Evolutionary conservation across 495 filamentous ascomycete species (phyloP).

Genomic region (Xylaria sp.): DNA sequence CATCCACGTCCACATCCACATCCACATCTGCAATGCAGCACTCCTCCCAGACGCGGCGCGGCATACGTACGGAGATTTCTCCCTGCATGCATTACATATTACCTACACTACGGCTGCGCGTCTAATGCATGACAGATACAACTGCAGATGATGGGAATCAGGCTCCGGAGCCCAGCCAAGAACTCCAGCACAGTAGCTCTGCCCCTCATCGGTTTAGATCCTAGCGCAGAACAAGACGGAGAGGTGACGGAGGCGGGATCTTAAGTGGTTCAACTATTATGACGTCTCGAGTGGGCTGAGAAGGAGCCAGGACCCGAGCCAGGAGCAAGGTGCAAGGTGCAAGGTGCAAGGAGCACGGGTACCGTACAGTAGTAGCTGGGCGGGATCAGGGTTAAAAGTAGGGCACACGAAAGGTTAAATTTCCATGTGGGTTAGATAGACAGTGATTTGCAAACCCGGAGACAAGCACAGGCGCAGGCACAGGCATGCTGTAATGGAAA

Average conservation of each 20-base stretch:
- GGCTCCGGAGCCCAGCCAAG: conserved; percentile 25
- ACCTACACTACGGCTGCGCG: conserved; percentile 22
- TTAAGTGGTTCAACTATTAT: neutral
- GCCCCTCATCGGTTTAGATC: conserved; percentile 5
- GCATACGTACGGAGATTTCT: conserved; percentile 24
- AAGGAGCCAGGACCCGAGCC: neutral
- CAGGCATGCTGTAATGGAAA: neutral
- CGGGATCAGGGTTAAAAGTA: neutral
- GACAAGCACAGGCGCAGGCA: neutral
- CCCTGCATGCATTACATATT: conserved; percentile 27
- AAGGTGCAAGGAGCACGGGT: too few relatives aligned
- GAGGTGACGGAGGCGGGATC: neutral
- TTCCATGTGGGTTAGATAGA: conserved; percentile 26
- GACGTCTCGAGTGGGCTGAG: conserved; percentile 4
- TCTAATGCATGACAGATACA: conserved; percentile 22
- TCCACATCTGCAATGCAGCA: conserved; percentile 24
- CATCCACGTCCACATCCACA: conserved; percentile 15
- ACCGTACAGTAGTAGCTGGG: neutral
- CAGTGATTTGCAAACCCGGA: neutral
- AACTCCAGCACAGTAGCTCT: conserved; percentile 4
- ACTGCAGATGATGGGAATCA: conserved; percentile 22
- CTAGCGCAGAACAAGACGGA: conserved; percentile 9
- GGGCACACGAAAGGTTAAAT: neutral
- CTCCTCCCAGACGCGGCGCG: conserved; percentile 7
- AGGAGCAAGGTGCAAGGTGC: too few relatives aligned